Conservation (phyloP, 1,139 yeast genomes). For the Nakaseomyces sp. region DNA sequence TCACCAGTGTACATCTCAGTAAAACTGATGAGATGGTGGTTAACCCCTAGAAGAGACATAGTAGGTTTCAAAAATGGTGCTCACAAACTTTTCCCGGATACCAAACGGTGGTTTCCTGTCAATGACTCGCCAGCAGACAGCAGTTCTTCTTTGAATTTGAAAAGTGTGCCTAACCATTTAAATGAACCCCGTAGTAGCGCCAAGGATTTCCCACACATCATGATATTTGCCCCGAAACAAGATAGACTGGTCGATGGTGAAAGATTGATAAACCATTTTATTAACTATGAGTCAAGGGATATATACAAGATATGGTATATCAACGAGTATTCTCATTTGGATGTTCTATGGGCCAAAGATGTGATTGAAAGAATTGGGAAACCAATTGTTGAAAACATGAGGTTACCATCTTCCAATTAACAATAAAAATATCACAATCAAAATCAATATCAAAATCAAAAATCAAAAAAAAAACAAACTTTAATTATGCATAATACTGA, state of each 20-base stretch:
- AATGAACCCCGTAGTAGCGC: slow-evolving; percentile 20
- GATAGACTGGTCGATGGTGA: slow-evolving; percentile 56
- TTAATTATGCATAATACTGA: no score
- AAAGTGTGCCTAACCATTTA: slow-evolving; percentile 30
- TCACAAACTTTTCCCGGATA: slow-evolving; percentile 27
- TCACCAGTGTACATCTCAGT: slow-evolving; percentile 78
- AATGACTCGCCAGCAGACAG: slow-evolving; percentile 1
- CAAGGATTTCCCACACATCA: slow-evolving; percentile 30
- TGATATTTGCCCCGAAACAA: slow-evolving; percentile 44
- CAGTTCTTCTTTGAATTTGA: slow-evolving; percentile 8
- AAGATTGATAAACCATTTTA: slow-evolving; percentile 40
- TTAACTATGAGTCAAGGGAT: slow-evolving; percentile 40
- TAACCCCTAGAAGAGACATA: slow-evolving; percentile 30
- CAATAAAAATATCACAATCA: no score
- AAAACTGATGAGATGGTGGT: slow-evolving; percentile 88
- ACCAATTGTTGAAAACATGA: slow-evolving; percentile 28
- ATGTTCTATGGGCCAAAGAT: slow-evolving; percentile 82
- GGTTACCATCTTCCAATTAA: slow-evolving; percentile 9
- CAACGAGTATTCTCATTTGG: slow-evolving; percentile 72
- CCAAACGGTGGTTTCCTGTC: slow-evolving; percentile 29
- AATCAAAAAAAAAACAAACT: no score
- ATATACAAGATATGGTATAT: slow-evolving; percentile 39
- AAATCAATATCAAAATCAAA: no score
- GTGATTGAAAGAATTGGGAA: slow-evolving; percentile 49
- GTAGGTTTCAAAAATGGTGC: slow-evolving; percentile 27